These are phyloP conservation scores for Podospora pseudoanserina DNA, from an alignment of 495 filamentous ascomycete species.

Conservation along the genomic window DNA sequence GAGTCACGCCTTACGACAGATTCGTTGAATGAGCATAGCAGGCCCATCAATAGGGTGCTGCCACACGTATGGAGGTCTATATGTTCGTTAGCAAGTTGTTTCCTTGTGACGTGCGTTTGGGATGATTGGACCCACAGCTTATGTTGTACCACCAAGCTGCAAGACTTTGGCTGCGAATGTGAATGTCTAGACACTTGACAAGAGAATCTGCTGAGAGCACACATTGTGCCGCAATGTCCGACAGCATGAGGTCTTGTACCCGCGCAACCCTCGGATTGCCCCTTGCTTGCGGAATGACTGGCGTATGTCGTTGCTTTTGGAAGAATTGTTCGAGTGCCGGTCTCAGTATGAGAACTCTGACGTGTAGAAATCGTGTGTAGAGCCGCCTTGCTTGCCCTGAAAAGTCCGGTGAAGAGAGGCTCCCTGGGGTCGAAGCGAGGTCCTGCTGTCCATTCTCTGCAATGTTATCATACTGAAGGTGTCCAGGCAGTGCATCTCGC, in stretches of 20 bases:
- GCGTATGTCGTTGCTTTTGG: neutral
- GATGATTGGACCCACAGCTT: neutral
- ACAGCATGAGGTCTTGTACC: slow-evolving; percentile 9
- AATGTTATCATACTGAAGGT: neutral
- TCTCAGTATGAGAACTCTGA: slow-evolving; percentile 10
- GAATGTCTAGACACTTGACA: slow-evolving; percentile 2
- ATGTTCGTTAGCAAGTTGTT: neutral
- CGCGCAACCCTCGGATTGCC: slow-evolving; percentile 3
- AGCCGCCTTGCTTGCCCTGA: slow-evolving; percentile 8
- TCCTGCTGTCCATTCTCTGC: neutral
- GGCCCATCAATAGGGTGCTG: neutral
- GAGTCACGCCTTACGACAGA: neutral
- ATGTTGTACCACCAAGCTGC: neutral
- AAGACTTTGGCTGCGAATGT: neutral
- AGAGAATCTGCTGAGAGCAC: slow-evolving; percentile 9
- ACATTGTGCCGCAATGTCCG: slow-evolving; percentile 9
- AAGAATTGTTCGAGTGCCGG: slow-evolving; percentile 10
- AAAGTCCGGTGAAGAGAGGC: neutral
- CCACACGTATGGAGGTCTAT: neutral
- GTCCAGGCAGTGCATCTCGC: neutral
- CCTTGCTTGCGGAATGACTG: neutral
- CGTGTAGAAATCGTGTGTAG: slow-evolving; percentile 8
- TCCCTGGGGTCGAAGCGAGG: neutral
- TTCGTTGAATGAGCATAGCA: neutral
- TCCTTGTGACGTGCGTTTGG: neutral